Conservation (phyloP, 2,329 filamentous ascomycete genomes). For the Penicillium psychrosexuale region DNA sequence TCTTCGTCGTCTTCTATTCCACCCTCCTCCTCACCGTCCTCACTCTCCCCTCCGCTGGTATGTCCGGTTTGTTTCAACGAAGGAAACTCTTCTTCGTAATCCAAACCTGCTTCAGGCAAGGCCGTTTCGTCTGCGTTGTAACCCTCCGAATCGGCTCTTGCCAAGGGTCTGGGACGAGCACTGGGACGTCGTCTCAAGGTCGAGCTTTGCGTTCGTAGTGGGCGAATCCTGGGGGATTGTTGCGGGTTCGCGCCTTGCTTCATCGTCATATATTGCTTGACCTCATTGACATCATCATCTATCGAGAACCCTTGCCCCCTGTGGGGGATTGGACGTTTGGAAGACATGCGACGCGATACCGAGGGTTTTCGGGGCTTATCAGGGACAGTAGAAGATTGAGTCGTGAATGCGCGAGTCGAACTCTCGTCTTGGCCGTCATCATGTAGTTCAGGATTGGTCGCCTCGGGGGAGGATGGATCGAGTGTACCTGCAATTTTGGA, state of each 20-base stretch:
- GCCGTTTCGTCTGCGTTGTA: conserved; percentile 40
- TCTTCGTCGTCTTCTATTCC: conserved; percentile 56
- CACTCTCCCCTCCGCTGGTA: conserved; percentile 24
- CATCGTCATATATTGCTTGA: conserved; percentile 64
- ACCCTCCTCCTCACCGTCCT: conserved; percentile 41
- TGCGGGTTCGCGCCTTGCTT: conserved; percentile 31
- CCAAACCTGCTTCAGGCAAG: conserved; percentile 30
- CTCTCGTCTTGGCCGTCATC: conserved; percentile 33
- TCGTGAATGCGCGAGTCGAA: conserved; percentile 32
- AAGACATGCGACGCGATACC: conserved; percentile 70
- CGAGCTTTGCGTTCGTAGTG: conserved; percentile 35
- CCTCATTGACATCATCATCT: conserved; percentile 80
- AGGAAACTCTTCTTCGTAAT: conserved; percentile 19
- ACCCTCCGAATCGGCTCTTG: conserved; percentile 37
- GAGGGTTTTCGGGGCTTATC: conserved; percentile 66
- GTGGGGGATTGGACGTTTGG: conserved; percentile 67
- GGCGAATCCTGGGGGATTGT: conserved; percentile 35
- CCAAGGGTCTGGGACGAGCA: conserved; percentile 31
- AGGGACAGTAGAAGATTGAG: conserved; percentile 47
- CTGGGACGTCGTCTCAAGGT: conserved; percentile 42
- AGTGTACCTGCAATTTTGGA: conserved; percentile 29
- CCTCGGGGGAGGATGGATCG: conserved; percentile 23
- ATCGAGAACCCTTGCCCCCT: conserved; percentile 85
- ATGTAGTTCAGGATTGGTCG: conserved; percentile 20
- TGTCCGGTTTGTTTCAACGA: conserved; percentile 29